phyloP scores from a whole-genome alignment of 2,329 filamentous ascomycete species.

The Epichloe typhina region DNA sequence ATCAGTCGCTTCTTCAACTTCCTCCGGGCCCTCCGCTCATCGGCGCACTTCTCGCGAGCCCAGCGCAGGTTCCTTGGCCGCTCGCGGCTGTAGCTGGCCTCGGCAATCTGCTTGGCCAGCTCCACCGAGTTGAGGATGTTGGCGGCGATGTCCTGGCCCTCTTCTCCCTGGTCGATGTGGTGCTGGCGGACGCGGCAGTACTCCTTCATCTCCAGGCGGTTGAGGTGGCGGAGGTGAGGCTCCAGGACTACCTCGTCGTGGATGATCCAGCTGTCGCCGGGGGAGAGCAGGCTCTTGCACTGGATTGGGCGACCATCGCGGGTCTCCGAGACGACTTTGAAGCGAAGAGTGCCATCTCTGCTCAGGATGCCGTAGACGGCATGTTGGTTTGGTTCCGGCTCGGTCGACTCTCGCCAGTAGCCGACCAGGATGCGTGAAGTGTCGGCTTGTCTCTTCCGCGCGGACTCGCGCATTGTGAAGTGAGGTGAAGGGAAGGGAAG shows the following conservation, averaged over 20 bases:
- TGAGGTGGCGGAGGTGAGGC: not conserved
- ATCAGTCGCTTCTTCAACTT: conserved; percentile 1
- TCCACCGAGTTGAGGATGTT: not conserved
- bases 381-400: conserved; percentile 1
- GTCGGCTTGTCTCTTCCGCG: not conserved
- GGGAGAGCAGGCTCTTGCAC: not conserved
- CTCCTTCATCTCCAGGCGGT: conserved; percentile 2
- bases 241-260: conserved; percentile 1
- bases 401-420: conserved; percentile 2
- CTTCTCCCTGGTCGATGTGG: not conserved
- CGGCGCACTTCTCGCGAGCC: conserved; percentile 1
- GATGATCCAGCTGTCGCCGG: conserved; percentile 2
- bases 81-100: not conserved
- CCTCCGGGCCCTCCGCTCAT: conserved; percentile 1
- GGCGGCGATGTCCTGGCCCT: not conserved
- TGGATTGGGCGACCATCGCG: not conserved
- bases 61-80: not conserved
- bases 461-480: not conserved
- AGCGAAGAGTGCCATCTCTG: not conserved
- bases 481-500: not conserved
- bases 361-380: conserved; percentile 2
- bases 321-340: conserved; percentile 1
- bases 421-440: conserved; percentile 1
- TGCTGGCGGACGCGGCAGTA: not conserved
- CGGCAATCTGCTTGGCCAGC: not conserved